Conservation (phyloP, 805 yeast species). For the Nakazawaea peltata region DNA sequence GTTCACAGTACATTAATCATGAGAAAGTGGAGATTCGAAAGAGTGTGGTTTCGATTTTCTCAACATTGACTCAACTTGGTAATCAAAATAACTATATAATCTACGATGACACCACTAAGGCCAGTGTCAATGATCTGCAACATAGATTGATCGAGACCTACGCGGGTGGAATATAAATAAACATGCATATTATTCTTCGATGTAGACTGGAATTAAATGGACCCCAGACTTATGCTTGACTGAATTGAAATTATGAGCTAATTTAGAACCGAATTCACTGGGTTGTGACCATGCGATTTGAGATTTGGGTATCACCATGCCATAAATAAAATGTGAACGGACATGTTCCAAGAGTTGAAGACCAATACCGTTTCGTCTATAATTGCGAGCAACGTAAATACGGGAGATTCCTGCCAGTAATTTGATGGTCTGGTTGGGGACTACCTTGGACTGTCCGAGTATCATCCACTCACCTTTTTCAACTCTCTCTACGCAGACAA, state of each 20-base stretch:
- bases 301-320: slow-evolving; percentile 29
- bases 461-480: slow-evolving; percentile 53
- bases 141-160: slow-evolving; percentile 1
- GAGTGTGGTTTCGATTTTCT: not conserved
- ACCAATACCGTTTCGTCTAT: slow-evolving; percentile 46
- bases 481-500: slow-evolving; percentile 44
- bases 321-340: slow-evolving; percentile 37
- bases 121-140: slow-evolving; percentile 2
- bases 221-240: slow-evolving; percentile 46
- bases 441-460: slow-evolving; percentile 37
- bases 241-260: slow-evolving; percentile 51
- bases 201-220: slow-evolving; percentile 40
- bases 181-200: slow-evolving; percentile 11
- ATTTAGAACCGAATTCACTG: slow-evolving; percentile 51
- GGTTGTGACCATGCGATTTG: slow-evolving; percentile 71
- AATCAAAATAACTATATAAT: not conserved
- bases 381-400: slow-evolving; percentile 34
- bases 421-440: slow-evolving; percentile 34
- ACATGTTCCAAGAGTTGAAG: slow-evolving; percentile 34
- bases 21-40: slow-evolving; percentile 1
- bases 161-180: no score
- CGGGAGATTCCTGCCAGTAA: slow-evolving; percentile 40
- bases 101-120: slow-evolving; percentile 1
- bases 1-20: not conserved
- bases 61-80: not conserved